A percentile compares a stretch with the other conserved stretches of the same genome.
Evolutionary conservation across 106 monocot species (phyloP).

Genomic region (Gastrodia elata): DNA sequence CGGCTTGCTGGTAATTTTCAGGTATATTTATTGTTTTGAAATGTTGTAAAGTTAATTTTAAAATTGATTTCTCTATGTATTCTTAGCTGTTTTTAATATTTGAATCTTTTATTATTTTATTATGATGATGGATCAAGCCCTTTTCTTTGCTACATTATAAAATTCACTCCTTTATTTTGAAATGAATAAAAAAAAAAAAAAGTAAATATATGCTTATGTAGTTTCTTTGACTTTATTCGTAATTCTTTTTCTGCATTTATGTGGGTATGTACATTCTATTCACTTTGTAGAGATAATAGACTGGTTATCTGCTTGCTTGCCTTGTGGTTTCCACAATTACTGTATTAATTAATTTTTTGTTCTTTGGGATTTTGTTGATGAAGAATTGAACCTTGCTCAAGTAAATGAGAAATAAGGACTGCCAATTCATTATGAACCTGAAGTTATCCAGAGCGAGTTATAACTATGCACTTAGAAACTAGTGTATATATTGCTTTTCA

Average conservation of each 20-base stretch:
- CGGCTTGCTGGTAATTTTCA: slow-evolving; percentile 93
- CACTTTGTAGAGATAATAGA: not conserved
- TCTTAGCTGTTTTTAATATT: not conserved
- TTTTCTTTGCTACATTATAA: not conserved
- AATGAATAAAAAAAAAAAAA: not conserved
- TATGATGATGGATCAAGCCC: not conserved
- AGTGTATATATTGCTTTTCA: not conserved
- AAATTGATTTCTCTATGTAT: not conserved
- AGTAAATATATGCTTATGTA: not conserved
- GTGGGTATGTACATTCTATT: not conserved
- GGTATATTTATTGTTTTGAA: slow-evolving; percentile 31
- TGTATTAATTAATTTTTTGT: not conserved
- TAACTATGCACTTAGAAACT: not conserved
- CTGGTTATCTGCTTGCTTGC: not conserved
- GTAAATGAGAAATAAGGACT: not conserved
- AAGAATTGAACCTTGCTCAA: not conserved
- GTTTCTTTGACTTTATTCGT: not conserved
- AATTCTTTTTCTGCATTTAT: not conserved
- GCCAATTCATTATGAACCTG: not conserved
- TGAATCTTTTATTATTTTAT: not conserved
- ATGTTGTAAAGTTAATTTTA: not conserved
- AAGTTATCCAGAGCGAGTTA: not conserved
- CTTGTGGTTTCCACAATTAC: not conserved
- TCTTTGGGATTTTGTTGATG: not conserved
- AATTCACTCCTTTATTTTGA: not conserved